Base-by-base conservation (phyloP, 2,329 filamentous ascomycete species). In the Chaetomium olivaceum region DNA sequence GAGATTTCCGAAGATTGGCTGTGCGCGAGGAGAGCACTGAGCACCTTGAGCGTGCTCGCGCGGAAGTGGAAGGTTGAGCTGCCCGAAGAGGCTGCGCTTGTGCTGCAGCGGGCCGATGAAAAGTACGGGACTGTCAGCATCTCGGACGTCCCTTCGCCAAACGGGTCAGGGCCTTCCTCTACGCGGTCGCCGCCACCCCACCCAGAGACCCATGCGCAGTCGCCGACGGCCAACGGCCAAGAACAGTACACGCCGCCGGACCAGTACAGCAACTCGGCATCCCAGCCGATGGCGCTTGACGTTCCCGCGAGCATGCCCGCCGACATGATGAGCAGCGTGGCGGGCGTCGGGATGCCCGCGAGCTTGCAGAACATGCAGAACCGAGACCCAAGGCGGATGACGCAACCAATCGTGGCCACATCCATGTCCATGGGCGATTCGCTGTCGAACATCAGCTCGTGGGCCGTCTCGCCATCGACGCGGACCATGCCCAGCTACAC, bases 1-100 rank as follows among this genome's bases (percentile, higher is more conserved):
- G 94, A 98, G 74, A 97, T 99, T 72, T 92, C 92, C 0, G 93
- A 97, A 76, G 90, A 93, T 72, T 99, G 95, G 95, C 86, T 93
- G 0, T 95, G 93, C 73, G 94, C 93, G 11, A 85, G 93, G 61
- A 86, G 94, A 14, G 94, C 93, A 0, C 82, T 98, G 7, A 87
- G 88, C 66, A 96, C 98, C 57, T 82, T 99, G 52, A 93, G 90
- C 70, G 87, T 96, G 4, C 86, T 96, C 14, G 90, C 90, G 0
- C 86, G 88, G n/a, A 95, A 95, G 73, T 98, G 95, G 93, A 89
- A 89, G 21, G 89, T 97, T 52, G 88, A 92, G 63, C 78, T 98
- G 11, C 94, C 95, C 0, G 89, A 92, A 66, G 94, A 98, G 77
- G 94, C 93, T 0, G 83, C 86, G 0, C 79, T 84, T 1, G 87